Evolutionary conservation across 2,329 filamentous ascomycete genomes (phyloP).

Genomic region (Mariannaea elegans): DNA sequence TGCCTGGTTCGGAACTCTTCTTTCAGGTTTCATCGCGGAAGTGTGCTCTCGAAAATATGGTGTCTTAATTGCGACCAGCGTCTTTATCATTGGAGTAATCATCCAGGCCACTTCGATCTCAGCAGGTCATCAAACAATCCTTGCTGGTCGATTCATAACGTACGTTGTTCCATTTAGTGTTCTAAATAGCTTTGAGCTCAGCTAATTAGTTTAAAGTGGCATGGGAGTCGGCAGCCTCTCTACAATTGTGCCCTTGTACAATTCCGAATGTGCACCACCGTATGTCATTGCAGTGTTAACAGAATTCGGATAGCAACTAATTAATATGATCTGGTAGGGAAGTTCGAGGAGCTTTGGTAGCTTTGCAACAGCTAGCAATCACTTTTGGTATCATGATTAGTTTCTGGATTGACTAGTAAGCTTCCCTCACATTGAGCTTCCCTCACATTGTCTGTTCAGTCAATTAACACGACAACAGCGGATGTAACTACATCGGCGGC

Average conservation of each 20-base stretch:
- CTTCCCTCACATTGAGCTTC: background rate
- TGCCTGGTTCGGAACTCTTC: slow-evolving; percentile 77
- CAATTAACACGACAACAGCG: slow-evolving; percentile 41
- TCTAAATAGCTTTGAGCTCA: background rate
- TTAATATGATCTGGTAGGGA: slow-evolving; percentile 34
- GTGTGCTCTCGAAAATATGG: slow-evolving; percentile 73
- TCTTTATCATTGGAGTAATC: slow-evolving; percentile 77
- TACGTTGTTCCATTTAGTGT: slow-evolving; percentile 35
- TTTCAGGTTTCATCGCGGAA: slow-evolving; percentile 78
- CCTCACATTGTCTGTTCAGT: background rate
- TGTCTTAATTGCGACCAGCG: slow-evolving; percentile 69
- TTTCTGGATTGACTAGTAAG: slow-evolving; percentile 69
- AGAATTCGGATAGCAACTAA: background rate
- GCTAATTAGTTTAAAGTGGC: slow-evolving; percentile 47
- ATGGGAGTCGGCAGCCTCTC: slow-evolving; percentile 75
- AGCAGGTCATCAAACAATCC: slow-evolving; percentile 66
- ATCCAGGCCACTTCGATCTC: slow-evolving; percentile 70
- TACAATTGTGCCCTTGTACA: slow-evolving; percentile 70
- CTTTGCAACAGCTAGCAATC: slow-evolving; percentile 62
- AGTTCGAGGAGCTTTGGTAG: slow-evolving; percentile 54
- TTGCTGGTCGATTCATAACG: slow-evolving; percentile 78
- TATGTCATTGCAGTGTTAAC: slow-evolving; percentile 25
- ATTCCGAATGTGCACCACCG: slow-evolving; percentile 56
- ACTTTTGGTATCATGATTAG: slow-evolving; percentile 71
- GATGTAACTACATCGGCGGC: slow-evolving; percentile 73